Evolutionary conservation across 352 stramenopile genomes (phyloP).

Genomic region (Globisporangium solare): DNA sequence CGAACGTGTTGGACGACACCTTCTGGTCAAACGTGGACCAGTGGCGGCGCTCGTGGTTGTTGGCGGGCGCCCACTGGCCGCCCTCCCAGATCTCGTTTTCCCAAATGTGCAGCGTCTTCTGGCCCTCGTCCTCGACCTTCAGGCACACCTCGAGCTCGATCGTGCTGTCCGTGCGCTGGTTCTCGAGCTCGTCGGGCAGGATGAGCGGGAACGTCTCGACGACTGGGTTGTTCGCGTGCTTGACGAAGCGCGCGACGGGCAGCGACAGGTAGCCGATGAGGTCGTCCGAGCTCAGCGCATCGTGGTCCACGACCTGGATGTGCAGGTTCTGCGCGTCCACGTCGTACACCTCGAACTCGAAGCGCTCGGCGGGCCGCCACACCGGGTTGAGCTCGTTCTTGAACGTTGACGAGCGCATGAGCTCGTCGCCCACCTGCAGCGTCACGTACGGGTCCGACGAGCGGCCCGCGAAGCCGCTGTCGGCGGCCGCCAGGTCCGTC

Average conservation of each 20-base stretch:
- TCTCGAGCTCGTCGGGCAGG: conserved; percentile 34
- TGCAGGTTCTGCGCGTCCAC: conserved; percentile 35
- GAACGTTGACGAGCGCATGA: conserved; percentile 45
- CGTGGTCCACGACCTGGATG: conserved; percentile 62
- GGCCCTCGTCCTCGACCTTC: conserved; percentile 44
- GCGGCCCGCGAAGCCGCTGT: conserved; percentile 42
- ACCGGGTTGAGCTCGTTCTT: conserved; percentile 49
- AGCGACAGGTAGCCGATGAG: conserved; percentile 47
- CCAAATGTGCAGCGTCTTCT: conserved; percentile 56
- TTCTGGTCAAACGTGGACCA: conserved; percentile 57
- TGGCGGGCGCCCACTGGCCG: conserved; percentile 36
- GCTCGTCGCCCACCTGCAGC: conserved; percentile 46
- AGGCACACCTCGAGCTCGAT: conserved; percentile 43
- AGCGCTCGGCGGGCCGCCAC: conserved; percentile 69
- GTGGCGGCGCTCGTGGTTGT: conserved; percentile 48
- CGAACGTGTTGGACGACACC: conserved; percentile 57
- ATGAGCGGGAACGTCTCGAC: conserved; percentile 46
- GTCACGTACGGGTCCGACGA: conserved; percentile 74
- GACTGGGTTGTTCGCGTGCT: conserved; percentile 42
- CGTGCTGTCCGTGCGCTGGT: conserved; percentile 25
- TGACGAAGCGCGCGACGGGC: conserved; percentile 42
- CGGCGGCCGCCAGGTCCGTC: conserved; percentile 59
- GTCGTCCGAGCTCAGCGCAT: conserved; percentile 64
- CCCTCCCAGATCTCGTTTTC: conserved; percentile 61
- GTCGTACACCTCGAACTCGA: conserved; percentile 63